These are phyloP conservation scores for Albifimbria verrucaria DNA, from an alignment of 2,329 filamentous ascomycete species.

Conservation along the genomic window DNA sequence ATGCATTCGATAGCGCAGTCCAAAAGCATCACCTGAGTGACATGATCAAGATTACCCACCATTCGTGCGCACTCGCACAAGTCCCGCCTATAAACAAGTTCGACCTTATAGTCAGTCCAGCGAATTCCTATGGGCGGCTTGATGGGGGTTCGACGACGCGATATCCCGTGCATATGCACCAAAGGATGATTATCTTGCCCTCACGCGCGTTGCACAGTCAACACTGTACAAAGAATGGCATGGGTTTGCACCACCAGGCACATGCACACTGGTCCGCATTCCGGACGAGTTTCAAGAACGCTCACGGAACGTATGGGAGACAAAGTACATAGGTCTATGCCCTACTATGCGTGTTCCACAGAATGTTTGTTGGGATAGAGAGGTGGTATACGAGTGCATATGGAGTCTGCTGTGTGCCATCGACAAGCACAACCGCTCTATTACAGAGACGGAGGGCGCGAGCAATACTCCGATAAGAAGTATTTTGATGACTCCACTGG, in stretches of 20 bases:
- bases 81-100: constrained; percentile 34
- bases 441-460: constrained; percentile 5
- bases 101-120: constrained; percentile 49
- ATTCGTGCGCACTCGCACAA: constrained; percentile 34
- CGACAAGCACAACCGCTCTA: constrained; percentile 41
- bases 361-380: constrained; percentile 43
- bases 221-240: constrained; percentile 43
- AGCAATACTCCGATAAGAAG: constrained; percentile 30
- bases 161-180: constrained; percentile 47
- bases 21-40: constrained; percentile 25
- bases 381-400: constrained; percentile 51
- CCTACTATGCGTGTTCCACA: constrained; percentile 50
- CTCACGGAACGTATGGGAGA: constrained; percentile 36
- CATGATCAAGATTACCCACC: constrained; percentile 28
- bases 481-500: constrained; percentile 50
- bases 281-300: constrained; percentile 29
- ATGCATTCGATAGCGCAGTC: constrained; percentile 36
- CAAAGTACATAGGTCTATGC: constrained; percentile 44
- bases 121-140: constrained; percentile 51
- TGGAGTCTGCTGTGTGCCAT: constrained; percentile 49
- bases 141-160: constrained; percentile 55
- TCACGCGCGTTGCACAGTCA: constrained; percentile 42
- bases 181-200: constrained; percentile 38
- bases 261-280: constrained; percentile 45
- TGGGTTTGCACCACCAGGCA: constrained; percentile 48